Base-by-base conservation (phyloP, 2,329 filamentous ascomycete species). In the Pseudocercospora ulei region DNA sequence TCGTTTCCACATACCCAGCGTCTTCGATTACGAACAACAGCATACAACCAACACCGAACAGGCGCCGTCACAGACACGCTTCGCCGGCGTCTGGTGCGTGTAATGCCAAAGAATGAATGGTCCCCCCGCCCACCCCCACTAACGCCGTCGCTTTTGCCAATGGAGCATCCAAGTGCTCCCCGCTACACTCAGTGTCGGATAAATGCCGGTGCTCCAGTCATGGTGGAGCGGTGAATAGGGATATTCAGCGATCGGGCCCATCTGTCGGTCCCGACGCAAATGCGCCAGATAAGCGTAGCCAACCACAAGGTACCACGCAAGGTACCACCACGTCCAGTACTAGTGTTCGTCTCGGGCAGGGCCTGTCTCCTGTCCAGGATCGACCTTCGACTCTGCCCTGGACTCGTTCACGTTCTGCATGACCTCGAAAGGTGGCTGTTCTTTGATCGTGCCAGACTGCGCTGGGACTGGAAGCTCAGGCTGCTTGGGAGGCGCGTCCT, bases 71-170 rank as follows among this genome's bases (percentile, higher is more conserved):
- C 34, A 27, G 34, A 36, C 34, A 36, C 34, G 34, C 16, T 36
- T 36, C 34, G 34, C 34, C 34, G 34, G 24, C 34, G 22, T 36
- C 22, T 36, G 14, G 34, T 26, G 22, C 13, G 17, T 36, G 34
- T 27, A 26, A 36, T 26, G 34, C 34, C 20, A 36, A 27, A 36
- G 23, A 18, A 36, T 36, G 34, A 36, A 36, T 24, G 18, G 12
- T 20, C 11, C 34, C 23, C 16, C 23, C 23, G 18, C 11, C 14
- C 11, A 22, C 23, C 16, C 23, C 23, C 23, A 35, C 23, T 16
- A 30, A 29, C 42, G 35, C 39, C 43, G 29, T 35, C 42, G 42
- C 42, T 45, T 45, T 41, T 38, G 16, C 34, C 19, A 33, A 36
- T 18, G 38, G 33, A 36, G 41, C 41, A 37, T 20, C 41, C n/a